These are phyloP conservation scores for Solanum pimpinellifolium DNA, from an alignment of 257 asterid species.

Conservation along the genomic window DNA sequence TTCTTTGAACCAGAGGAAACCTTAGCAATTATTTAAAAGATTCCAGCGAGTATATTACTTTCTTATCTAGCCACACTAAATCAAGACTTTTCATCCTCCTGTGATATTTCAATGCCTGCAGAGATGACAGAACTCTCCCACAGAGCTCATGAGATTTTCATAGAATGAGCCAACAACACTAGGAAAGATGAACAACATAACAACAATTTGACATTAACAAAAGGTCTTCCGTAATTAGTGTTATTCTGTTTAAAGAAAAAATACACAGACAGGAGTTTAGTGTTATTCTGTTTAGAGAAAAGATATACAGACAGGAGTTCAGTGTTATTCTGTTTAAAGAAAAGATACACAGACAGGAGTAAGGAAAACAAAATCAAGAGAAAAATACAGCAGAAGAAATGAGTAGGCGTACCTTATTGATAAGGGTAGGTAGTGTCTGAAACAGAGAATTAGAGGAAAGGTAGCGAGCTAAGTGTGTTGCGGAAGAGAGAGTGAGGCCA, in stretches of 20 bases:
- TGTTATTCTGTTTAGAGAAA: too few relatives aligned
- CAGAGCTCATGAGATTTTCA: background rate
- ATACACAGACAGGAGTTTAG: background rate
- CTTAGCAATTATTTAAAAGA: background rate
- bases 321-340: too few relatives aligned
- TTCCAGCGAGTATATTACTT: background rate
- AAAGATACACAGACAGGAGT: background rate
- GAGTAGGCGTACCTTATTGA: conserved; percentile 35
- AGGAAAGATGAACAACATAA: background rate
- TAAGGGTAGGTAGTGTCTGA: conserved; percentile 40
- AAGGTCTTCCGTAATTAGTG: background rate
- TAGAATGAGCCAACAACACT: background rate
- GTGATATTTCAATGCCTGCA: background rate
- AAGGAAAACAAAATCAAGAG: background rate
- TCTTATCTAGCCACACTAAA: background rate
- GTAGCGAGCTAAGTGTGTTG: conserved; percentile 63
- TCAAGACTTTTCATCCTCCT: background rate
- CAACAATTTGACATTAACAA: background rate
- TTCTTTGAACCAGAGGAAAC: background rate
- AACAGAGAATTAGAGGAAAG: conserved; percentile 27
- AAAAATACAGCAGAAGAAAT: background rate
- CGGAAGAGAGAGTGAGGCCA: conserved; percentile 70
- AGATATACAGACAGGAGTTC: too few relatives aligned
- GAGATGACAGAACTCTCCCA: background rate
- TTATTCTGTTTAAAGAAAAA: background rate